Percentiles rank a stretch among this genome's conserved stretches.
Evolutionary conservation across 2,329 filamentous ascomycete genomes (phyloP).

Genomic region (Fusarium vanettenii): DNA sequence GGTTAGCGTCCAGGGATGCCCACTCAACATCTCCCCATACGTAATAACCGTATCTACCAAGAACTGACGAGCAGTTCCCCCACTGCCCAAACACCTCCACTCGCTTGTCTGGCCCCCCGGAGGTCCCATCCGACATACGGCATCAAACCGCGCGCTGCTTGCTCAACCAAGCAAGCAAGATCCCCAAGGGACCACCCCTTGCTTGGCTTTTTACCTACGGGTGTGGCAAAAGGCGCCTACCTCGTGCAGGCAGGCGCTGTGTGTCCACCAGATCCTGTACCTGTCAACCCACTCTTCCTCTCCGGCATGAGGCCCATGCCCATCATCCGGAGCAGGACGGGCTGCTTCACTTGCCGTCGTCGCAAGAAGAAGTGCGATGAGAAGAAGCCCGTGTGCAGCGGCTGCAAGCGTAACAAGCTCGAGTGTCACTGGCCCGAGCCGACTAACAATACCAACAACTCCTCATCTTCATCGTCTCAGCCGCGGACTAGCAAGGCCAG

Average conservation of each 20-base stretch:
- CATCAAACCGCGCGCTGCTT: constrained; percentile 22
- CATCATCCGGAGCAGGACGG: constrained; percentile 53
- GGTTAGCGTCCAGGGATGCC: not conserved
- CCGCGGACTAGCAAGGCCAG: constrained; percentile 13
- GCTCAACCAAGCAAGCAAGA: not conserved
- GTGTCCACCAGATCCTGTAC: not conserved
- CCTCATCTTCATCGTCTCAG: constrained; percentile 21
- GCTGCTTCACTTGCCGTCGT: constrained; percentile 62
- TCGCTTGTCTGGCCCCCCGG: constrained; percentile 34
- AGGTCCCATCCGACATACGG: constrained; percentile 31
- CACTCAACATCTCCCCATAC: not conserved
- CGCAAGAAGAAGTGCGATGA: constrained; percentile 68
- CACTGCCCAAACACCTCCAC: constrained; percentile 35
- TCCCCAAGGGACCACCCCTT: not conserved
- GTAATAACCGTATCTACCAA: constrained; percentile 2
- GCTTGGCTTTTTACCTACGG: not conserved
- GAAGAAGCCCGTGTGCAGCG: constrained; percentile 61
- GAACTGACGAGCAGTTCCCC: constrained; percentile 30
- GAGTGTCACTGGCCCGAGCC: constrained; percentile 61
- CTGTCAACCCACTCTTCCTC: not conserved
- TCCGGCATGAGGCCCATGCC: constrained; percentile 47
- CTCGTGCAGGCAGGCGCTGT: not conserved
- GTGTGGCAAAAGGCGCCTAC: not conserved
- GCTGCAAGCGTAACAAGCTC: constrained; percentile 64
- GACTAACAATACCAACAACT: constrained; percentile 26